Conservation (phyloP, 1,284 basidiomycete genomes). For the Naganishia sp. region DNA sequence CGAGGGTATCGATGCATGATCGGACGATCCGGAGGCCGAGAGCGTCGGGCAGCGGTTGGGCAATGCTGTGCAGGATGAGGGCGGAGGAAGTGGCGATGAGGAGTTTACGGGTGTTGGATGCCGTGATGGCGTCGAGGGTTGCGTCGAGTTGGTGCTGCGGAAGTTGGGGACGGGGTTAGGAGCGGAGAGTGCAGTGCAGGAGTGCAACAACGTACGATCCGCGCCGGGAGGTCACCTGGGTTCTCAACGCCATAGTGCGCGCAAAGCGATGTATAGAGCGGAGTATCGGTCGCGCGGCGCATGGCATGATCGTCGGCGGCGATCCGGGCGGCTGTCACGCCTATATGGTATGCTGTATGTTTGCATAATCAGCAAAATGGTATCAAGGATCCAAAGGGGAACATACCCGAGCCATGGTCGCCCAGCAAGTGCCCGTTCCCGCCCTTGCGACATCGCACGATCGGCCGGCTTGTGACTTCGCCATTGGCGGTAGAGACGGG, state of each 20-base stretch:
- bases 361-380: background rate
- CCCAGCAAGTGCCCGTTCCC: slow-evolving; percentile 46
- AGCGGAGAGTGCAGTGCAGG: background rate
- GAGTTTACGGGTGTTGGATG: slow-evolving; percentile 62
- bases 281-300: slow-evolving; percentile 35
- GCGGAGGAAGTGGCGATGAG: slow-evolving; percentile 68
- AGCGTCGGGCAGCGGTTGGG: background rate
- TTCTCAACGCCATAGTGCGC: slow-evolving; percentile 40
- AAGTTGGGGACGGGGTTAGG: background rate
- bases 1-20: slow-evolving; percentile 12
- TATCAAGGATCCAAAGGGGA: too few relatives aligned
- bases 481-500: background rate
- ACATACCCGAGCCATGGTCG: slow-evolving; percentile 44
- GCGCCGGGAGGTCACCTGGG: slow-evolving; percentile 41
- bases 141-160: slow-evolving; percentile 43
- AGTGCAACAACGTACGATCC: slow-evolving; percentile 38
- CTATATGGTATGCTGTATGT: slow-evolving; percentile 39
- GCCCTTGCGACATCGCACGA: slow-evolving; percentile 38
- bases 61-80: slow-evolving; percentile 70
- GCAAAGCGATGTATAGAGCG: slow-evolving; percentile 37
- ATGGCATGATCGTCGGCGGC: slow-evolving; percentile 43
- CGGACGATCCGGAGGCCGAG: background rate
- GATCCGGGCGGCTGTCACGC: slow-evolving; percentile 40
- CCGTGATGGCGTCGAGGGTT: slow-evolving; percentile 36
- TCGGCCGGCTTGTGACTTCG: background rate